Conservation (phyloP, 768 basidiomycete species). For the Xerocomellus intermedius region DNA sequence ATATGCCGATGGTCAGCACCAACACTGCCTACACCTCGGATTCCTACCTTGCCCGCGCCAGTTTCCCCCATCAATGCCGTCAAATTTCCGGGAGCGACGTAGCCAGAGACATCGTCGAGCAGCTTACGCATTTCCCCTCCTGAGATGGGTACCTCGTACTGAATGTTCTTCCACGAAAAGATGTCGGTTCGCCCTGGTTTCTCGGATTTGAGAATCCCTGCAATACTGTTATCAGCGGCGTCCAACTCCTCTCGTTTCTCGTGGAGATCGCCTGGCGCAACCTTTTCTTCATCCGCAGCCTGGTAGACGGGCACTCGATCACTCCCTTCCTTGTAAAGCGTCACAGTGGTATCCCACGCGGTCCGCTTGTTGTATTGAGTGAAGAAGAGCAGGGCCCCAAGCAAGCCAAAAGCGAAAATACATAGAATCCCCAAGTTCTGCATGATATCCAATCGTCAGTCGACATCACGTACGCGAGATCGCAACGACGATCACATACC, state of each 20-base stretch:
- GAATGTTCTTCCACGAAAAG: conserved; percentile 77
- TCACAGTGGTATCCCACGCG: conserved; percentile 33
- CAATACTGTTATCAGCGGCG: not conserved
- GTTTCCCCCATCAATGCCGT: conserved; percentile 52
- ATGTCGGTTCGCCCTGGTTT: conserved; percentile 17
- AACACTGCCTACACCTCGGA: not conserved
- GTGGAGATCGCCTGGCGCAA: not conserved
- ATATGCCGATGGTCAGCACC: not conserved
- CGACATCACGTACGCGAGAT: not conserved
- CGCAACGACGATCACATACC: conserved; percentile 31
- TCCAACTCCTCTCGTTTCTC: not conserved
- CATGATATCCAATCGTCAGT: not conserved
- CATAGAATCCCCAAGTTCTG: conserved; percentile 46
- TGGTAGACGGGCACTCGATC: not conserved
- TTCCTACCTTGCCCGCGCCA: conserved; percentile 30
- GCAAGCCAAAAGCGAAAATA: conserved; percentile 42
- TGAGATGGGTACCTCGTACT: conserved; percentile 56
- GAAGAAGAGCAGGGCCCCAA: conserved; percentile 35
- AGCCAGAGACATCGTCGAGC: conserved; percentile 47
- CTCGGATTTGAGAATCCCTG: conserved; percentile 13
- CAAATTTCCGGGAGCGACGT: conserved; percentile 49
- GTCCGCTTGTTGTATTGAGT: conserved; percentile 34
- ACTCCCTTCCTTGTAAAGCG: conserved; percentile 18
- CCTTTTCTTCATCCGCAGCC: conserved; percentile 19
- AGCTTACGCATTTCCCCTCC: conserved; percentile 39